phyloP scores from a whole-genome alignment of 1,284 basidiomycete species.

The Marasmius tenuissimus region DNA sequence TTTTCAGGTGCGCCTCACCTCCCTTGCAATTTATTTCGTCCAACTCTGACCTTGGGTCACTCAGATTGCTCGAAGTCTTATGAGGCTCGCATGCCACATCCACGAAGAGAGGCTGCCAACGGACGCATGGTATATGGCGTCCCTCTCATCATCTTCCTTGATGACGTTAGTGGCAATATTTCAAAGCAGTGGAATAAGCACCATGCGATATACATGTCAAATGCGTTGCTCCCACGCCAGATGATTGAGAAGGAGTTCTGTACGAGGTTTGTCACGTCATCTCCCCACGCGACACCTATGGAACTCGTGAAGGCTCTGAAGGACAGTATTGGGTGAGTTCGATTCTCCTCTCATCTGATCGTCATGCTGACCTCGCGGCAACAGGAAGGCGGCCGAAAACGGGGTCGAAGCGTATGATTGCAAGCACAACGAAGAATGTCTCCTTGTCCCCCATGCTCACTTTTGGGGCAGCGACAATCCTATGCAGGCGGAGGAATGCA shows the following conservation, averaged over 20 bases:
- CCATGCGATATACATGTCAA: neutral
- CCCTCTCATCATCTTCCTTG: neutral
- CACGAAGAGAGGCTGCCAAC: neutral
- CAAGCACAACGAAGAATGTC: neutral
- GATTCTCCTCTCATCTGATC: neutral
- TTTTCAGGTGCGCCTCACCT: neutral
- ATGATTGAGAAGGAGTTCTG: neutral
- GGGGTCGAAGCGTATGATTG: neutral
- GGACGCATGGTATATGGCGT: neutral
- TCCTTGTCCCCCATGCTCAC: conserved; percentile 9
- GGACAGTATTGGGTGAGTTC: no score
- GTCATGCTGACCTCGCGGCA: no score
- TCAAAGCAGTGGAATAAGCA: neutral
- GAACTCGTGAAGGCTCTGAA: neutral
- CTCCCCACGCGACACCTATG: neutral
- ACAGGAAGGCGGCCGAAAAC: neutral
- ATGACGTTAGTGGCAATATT: neutral
- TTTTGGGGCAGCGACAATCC: conserved; percentile 30
- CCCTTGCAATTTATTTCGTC: neutral
- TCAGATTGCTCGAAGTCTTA: neutral
- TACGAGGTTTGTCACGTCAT: neutral
- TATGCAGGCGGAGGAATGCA: conserved; percentile 23
- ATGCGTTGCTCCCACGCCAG: neutral
- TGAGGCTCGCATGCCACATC: neutral
- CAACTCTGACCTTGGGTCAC: neutral